Conservation (phyloP, 2,329 filamentous ascomycete species). For the Pleomassaria siparia region DNA sequence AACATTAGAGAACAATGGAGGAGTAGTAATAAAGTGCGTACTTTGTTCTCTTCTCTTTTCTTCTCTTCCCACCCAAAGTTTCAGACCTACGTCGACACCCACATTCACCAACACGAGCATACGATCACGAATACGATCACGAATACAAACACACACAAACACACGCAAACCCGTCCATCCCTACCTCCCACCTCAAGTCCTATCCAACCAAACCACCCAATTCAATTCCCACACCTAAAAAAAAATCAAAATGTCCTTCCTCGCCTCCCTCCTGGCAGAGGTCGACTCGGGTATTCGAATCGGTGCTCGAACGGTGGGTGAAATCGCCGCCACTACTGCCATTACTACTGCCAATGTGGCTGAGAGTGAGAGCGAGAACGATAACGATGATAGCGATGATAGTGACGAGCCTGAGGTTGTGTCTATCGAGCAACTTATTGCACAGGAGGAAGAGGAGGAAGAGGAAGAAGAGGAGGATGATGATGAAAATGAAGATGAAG, state of each 20-base stretch:
- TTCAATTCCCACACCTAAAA: neutral
- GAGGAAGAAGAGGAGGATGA: neutral
- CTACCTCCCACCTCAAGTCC: too few relatives aligned
- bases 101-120: too few relatives aligned
- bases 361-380: neutral
- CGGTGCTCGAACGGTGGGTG: neutral
- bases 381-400: neutral
- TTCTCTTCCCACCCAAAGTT: too few relatives aligned
- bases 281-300: neutral
- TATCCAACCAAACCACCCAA: neutral
- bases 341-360: neutral
- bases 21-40: too few relatives aligned
- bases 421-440: neutral
- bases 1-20: too few relatives aligned
- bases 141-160: too few relatives aligned
- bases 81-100: too few relatives aligned
- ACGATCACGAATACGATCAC: too few relatives aligned
- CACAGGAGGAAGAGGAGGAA: neutral
- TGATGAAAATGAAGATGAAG: neutral
- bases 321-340: neutral
- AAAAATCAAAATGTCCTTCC: neutral
- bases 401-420: neutral
- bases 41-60: too few relatives aligned
- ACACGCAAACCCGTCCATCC: too few relatives aligned
- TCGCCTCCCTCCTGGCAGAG: slow-evolving; percentile 1